Evolutionary conservation across 306 rosid genomes (phyloP).

Genomic region (Medicago truncatula): DNA sequence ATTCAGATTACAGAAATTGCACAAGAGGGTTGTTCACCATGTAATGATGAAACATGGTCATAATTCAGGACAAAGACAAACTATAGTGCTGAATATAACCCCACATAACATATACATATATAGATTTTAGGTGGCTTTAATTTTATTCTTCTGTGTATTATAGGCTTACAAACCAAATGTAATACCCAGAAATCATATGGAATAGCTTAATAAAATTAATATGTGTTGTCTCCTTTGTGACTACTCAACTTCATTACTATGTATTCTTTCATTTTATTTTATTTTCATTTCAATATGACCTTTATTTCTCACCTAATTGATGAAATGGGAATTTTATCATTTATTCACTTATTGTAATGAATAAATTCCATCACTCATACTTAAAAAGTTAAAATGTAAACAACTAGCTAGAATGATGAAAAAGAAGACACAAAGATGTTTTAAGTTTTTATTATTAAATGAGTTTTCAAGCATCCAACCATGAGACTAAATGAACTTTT

Average conservation of each 20-base stretch:
- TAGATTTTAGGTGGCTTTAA: conserved; percentile 1
- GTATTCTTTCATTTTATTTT: background rate
- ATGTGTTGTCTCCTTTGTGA: conserved; percentile 15
- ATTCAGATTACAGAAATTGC: conserved; percentile 78
- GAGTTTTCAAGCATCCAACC: no score
- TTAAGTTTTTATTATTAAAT: no score
- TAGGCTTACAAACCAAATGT: conserved; percentile 3
- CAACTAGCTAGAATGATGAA: no score
- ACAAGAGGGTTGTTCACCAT: conserved; percentile 70
- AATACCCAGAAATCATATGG: background rate
- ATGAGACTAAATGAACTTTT: no score
- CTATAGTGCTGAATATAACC: background rate
- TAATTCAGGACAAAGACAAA: background rate
- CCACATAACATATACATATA: conserved; percentile 4
- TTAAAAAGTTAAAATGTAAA: no score
- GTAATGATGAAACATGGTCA: conserved; percentile 57
- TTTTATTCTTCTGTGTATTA: conserved; percentile 18
- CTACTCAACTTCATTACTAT: background rate
- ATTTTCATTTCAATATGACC: no score
- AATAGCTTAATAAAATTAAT: background rate
- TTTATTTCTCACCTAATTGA: no score
- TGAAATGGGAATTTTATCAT: no score
- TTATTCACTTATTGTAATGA: no score
- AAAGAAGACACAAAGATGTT: no score
- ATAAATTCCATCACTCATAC: no score